A percentile compares a stretch with the other conserved stretches of the same genome.
Evolutionary conservation across 345 rosid genomes (phyloP).

Genomic region (Arabis alpina): DNA sequence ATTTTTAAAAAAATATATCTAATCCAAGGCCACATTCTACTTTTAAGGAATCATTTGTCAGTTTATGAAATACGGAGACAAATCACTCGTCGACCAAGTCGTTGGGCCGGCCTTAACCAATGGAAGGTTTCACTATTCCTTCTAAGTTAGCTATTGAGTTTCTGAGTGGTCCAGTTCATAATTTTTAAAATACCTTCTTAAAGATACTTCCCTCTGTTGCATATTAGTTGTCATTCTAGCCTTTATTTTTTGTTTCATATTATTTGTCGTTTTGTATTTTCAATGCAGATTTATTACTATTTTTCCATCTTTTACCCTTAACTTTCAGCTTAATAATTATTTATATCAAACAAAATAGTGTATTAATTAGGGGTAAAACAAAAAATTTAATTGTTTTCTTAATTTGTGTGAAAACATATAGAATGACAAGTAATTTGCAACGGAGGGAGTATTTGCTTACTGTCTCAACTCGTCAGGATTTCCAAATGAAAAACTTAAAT

Average conservation of each 20-base stretch:
- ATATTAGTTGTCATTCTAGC: too few species aligned
- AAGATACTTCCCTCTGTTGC: too few species aligned
- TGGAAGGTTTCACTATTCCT: neutral
- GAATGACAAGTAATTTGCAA: too few species aligned
- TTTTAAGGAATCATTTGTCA: constrained; percentile 43
- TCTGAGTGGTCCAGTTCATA: neutral
- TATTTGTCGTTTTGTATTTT: too few species aligned
- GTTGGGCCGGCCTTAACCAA: constrained; percentile 19
- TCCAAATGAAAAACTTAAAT: neutral
- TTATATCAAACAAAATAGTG: too few species aligned
- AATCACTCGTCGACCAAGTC: constrained; percentile 29
- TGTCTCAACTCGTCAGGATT: neutral
- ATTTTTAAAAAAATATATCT: neutral
- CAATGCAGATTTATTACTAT: too few species aligned
- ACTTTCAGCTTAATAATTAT: too few species aligned
- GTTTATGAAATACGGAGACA: constrained; percentile 34
- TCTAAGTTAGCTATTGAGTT: neutral
- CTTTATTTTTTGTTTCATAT: too few species aligned
- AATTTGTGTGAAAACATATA: too few species aligned
- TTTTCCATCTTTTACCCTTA: too few species aligned
- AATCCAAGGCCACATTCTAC: constrained; percentile 30
- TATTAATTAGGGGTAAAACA: too few species aligned
- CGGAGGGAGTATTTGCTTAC: neutral
- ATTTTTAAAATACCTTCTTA: neutral
- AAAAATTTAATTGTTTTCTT: too few species aligned